A percentile compares a stretch with the other conserved stretches of the same genome.
Conservation (phyloP, 495 filamentous ascomycete genomes). For the Podospora appendiculata region DNA sequence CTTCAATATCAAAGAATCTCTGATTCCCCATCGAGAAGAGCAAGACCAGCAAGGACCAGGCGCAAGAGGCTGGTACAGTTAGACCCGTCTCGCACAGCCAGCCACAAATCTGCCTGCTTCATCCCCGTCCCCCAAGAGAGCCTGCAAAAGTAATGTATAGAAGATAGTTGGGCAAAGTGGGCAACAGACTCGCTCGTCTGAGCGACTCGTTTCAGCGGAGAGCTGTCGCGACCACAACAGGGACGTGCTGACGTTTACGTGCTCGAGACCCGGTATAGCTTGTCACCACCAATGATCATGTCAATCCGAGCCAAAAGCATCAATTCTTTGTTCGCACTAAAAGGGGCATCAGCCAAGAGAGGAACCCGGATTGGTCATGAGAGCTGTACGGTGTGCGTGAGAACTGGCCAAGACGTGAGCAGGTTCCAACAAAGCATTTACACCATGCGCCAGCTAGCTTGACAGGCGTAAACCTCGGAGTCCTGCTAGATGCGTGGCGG, state of each 20-base stretch:
- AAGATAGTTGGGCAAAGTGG: not conserved
- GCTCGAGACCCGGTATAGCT: not conserved
- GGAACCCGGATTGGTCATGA: not conserved
- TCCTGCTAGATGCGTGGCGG: no score
- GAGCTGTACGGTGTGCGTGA: not conserved
- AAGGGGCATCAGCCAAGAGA: not conserved
- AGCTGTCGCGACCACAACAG: not conserved
- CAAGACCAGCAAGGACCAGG: constrained; percentile 46
- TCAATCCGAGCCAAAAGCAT: not conserved
- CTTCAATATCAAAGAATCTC: constrained; percentile 65
- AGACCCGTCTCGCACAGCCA: not conserved
- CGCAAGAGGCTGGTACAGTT: constrained; percentile 72
- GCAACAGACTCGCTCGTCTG: not conserved
- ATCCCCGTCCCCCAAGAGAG: not conserved
- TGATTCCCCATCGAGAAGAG: constrained; percentile 78
- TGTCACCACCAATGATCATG: not conserved
- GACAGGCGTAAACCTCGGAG: no score
- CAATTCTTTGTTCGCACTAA: not conserved
- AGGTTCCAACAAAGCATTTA: not conserved
- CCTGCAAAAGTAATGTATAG: not conserved
- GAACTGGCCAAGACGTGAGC: not conserved
- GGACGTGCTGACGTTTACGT: not conserved
- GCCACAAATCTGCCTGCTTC: no score
- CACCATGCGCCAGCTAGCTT: no score
- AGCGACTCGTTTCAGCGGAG: not conserved